Evolutionary conservation across 169 alveolate genomes (phyloP).

Genomic region (Pseudocohnilembus persalinus): DNA sequence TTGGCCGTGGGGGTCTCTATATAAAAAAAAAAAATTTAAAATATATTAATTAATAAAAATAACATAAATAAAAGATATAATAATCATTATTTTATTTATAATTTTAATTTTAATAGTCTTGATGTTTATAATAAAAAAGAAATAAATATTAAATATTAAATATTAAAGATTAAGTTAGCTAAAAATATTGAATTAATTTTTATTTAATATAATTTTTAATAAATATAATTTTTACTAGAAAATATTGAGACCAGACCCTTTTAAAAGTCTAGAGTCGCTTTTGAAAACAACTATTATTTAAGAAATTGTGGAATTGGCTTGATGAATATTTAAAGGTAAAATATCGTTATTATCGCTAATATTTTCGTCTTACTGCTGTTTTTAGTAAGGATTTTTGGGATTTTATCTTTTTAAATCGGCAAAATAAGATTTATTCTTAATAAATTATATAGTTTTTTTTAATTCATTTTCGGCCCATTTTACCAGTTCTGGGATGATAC

Average conservation of each 20-base stretch:
- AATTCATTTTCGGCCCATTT: not conserved
- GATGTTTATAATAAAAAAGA: too few relatives aligned
- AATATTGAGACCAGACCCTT: not conserved
- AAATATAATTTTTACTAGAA: too few relatives aligned
- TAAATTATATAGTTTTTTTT: too few relatives aligned
- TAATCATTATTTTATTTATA: too few relatives aligned
- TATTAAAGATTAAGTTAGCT: too few relatives aligned
- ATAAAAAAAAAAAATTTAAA: too few relatives aligned
- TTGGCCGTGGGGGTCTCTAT: not conserved
- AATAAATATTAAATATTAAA: too few relatives aligned
- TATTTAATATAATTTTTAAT: too few relatives aligned
- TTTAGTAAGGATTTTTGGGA: not conserved
- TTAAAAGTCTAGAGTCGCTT: not conserved
- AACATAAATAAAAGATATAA: too few relatives aligned
- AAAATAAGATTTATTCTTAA: not conserved
- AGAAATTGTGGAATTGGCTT: not conserved
- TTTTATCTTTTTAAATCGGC: not conserved
- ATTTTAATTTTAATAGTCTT: too few relatives aligned
- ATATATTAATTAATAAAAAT: too few relatives aligned
- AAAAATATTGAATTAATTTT: too few relatives aligned
- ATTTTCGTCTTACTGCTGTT: not conserved
- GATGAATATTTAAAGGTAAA: not conserved
- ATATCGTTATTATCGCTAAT: not conserved
- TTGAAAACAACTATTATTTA: not conserved
- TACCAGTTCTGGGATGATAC: not conserved